A percentile compares a stretch with the other conserved stretches of the same genome.
phyloP scores from a whole-genome alignment of 1,139 yeast genomes.

The Yamadazyma kanchanaburiensis region DNA sequence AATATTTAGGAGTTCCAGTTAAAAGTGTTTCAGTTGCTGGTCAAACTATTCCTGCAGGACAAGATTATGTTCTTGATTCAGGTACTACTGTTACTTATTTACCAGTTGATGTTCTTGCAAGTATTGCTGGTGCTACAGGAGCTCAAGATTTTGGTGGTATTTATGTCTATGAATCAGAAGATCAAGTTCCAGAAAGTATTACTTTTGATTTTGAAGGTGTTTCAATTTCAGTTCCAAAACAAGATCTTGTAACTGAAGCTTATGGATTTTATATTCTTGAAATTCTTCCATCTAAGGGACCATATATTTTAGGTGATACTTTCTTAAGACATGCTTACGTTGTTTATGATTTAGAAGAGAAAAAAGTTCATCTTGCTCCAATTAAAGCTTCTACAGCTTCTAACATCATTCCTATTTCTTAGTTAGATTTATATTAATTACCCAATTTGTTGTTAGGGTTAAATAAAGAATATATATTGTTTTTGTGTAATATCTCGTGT shows the following conservation, averaged over 20 bases:
- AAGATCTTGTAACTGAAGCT: constrained; percentile 2
- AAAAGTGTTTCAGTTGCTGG: neutral
- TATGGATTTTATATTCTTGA: constrained; percentile 1
- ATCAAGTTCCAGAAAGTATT: constrained; percentile 11
- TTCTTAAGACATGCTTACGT: too few relatives aligned
- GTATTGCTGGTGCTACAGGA: constrained; percentile 21
- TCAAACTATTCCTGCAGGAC: constrained; percentile 11
- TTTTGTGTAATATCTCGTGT: too few relatives aligned
- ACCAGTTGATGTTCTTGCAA: constrained; percentile 20
- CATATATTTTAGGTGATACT: too few relatives aligned
- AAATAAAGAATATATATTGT: too few relatives aligned
- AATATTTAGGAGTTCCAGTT: constrained; percentile 1
- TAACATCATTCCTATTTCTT: too few relatives aligned
- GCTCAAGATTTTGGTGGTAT: neutral
- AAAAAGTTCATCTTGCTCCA: too few relatives aligned
- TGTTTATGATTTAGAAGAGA: too few relatives aligned
- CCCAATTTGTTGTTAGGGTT: too few relatives aligned
- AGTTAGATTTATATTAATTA: too few relatives aligned
- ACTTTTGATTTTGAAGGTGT: constrained; percentile 30
- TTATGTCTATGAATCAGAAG: constrained; percentile 7
- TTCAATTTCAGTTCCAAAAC: constrained; percentile 24
- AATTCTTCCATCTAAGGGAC: too few relatives aligned
- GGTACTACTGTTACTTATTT: constrained; percentile 37
- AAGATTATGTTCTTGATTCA: constrained; percentile 30
- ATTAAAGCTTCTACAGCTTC: too few relatives aligned